A percentile compares a stretch with the other conserved stretches of the same genome.
These are phyloP conservation scores for Trapa incisa DNA, from an alignment of 345 rosid genomes.

Conservation along the genomic window DNA sequence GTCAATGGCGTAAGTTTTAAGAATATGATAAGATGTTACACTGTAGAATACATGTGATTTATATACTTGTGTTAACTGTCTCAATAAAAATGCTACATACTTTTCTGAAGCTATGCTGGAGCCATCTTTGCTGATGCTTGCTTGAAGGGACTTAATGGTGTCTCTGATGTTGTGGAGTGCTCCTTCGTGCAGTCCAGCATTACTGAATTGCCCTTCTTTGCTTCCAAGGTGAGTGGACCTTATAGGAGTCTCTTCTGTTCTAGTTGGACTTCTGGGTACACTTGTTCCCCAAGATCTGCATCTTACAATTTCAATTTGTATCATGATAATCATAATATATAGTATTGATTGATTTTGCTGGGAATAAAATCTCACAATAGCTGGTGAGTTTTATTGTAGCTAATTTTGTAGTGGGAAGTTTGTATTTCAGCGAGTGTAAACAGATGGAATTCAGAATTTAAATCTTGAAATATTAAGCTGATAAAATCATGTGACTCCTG, in stretches of 20 bases:
- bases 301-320: neutral
- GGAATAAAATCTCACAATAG: too few species aligned
- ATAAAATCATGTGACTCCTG: too few species aligned
- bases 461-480: too few species aligned
- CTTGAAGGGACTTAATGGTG: conserved; percentile 73
- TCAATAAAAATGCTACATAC: neutral
- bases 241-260: neutral
- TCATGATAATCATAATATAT: neutral
- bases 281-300: neutral
- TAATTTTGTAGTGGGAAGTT: too few species aligned
- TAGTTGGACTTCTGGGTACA: neutral
- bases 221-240: conserved; percentile 43
- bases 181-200: conserved; percentile 64
- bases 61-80: too few species aligned
- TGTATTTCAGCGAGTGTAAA: too few species aligned
- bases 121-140: conserved; percentile 84
- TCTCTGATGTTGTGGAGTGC: conserved; percentile 67
- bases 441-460: too few species aligned
- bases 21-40: too few species aligned
- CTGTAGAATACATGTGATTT: too few species aligned
- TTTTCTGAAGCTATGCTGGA: conserved; percentile 58
- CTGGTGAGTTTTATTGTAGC: too few species aligned
- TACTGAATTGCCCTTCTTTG: conserved; percentile 74
- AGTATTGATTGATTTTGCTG: too few species aligned
- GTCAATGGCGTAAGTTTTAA: conserved; percentile 70